A percentile compares a stretch with the other conserved stretches of the same genome.
Evolutionary conservation across 2,329 filamentous ascomycete species (phyloP).

Genomic region (Talaromyces sp.): DNA sequence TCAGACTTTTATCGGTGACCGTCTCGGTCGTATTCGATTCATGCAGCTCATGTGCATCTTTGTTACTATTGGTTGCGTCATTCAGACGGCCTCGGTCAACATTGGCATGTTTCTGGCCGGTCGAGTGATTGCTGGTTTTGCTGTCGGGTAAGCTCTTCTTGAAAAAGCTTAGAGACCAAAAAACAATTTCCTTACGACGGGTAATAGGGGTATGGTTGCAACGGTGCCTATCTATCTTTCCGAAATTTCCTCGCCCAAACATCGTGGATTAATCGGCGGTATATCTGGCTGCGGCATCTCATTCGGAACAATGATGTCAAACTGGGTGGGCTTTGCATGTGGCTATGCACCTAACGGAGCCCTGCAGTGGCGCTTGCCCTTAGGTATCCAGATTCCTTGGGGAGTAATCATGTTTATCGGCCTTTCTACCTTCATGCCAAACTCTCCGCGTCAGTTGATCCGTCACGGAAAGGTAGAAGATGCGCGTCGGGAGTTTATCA

Average conservation of each 20-base stretch:
- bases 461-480: conserved; percentile 45
- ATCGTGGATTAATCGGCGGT: conserved; percentile 50
- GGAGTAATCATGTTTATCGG: conserved; percentile 52
- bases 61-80: conserved; percentile 49
- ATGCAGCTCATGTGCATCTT: conserved; percentile 51
- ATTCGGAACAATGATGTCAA: conserved; percentile 52
- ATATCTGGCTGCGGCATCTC: conserved; percentile 51
- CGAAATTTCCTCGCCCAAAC: conserved; percentile 47
- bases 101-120: conserved; percentile 52
- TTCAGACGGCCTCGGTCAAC: conserved; percentile 52
- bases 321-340: conserved; percentile 55
- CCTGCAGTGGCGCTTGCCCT: conserved; percentile 51
- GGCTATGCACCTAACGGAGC: conserved; percentile 49
- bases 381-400: conserved; percentile 53
- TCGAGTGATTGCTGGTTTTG: conserved; percentile 43
- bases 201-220: conserved; percentile 40
- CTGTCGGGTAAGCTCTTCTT: conserved; percentile 35
- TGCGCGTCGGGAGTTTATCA: conserved; percentile 44
- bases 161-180: neutral
- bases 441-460: conserved; percentile 51
- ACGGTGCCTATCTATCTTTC: conserved; percentile 53
- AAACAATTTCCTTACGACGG: neutral
- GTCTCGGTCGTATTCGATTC: conserved; percentile 49
- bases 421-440: conserved; percentile 51
- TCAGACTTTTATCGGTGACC: conserved; percentile 52